Evolutionary conservation across 768 basidiomycete species (phyloP).

Genomic region (Chalciporus sphaerocephalus): DNA sequence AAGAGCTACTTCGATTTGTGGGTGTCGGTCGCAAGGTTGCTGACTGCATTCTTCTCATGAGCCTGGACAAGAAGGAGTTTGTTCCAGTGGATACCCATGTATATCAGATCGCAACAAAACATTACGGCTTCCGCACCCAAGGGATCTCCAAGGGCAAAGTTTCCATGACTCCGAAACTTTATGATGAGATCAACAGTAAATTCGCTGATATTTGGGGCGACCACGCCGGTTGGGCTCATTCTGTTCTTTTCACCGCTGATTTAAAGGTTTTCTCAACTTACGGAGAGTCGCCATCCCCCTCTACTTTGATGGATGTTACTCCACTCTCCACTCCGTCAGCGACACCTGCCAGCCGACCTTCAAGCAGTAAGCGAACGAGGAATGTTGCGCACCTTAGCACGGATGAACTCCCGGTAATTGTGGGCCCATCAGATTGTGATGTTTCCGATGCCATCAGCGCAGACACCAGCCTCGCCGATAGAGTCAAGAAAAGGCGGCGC

Average conservation of each 20-base stretch:
- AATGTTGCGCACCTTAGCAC: conserved; percentile 6
- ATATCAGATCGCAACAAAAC: conserved; percentile 77
- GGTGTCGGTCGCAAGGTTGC: conserved; percentile 97
- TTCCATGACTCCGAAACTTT: conserved; percentile 71
- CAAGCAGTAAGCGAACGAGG: conserved; percentile 33
- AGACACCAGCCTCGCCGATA: conserved; percentile 34
- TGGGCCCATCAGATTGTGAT: background rate
- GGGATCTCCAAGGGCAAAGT: conserved; percentile 40
- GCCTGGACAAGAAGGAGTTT: conserved; percentile 83
- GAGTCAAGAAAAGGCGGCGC: conserved; percentile 41
- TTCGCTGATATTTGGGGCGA: conserved; percentile 70
- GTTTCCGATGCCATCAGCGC: background rate
- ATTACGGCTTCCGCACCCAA: conserved; percentile 61
- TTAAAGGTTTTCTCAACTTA: conserved; percentile 62
- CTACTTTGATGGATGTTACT: conserved; percentile 6
- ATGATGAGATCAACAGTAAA: conserved; percentile 63
- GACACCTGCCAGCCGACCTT: conserved; percentile 30
- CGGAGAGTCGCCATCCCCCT: conserved; percentile 37
- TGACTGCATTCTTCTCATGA: conserved; percentile 92
- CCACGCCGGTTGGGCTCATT: conserved; percentile 89
- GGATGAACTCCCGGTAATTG: conserved; percentile 10
- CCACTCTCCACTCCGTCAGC: conserved; percentile 24
- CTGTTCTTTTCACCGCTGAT: conserved; percentile 74
- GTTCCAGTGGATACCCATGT: conserved; percentile 97
- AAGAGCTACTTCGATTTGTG: conserved; percentile 72